Base-by-base conservation (phyloP, 768 basidiomycete genomes). In the Artomyces pyxidatus region DNA sequence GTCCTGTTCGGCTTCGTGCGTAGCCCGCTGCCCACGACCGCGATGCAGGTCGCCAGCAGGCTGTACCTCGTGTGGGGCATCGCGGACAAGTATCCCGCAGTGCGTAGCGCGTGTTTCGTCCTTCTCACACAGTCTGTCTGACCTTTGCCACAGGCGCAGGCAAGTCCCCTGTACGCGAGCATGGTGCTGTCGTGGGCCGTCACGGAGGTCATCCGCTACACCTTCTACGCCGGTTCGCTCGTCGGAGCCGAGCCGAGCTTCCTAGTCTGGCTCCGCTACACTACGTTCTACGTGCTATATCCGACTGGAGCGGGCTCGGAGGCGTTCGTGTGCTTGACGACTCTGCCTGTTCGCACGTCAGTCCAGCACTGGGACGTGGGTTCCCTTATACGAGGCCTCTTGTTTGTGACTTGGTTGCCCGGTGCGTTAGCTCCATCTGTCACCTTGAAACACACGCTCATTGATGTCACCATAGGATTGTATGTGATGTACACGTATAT, bases 171-270 rank as follows among this genome's bases (percentile, higher is more conserved):
- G 23, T 97, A 88, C 70, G 78, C 88, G 6, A 82, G 85, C 43
- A 95, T 97, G 91, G 77, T 97, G 47, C 66, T 95, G 52, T 86
- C 94, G 0, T 98, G 96, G 96, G 85, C 88, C 0, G 52, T 83
- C 44, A 89, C 92, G 14, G 96, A 99, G 67, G 79, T 94, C 41
- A 81, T 94, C 49, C 88, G 96, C 26, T 98, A 98, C 68, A 63
- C 79, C 8, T 95, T 85, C 73, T 99, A 98, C 65, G 83, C 85
- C 2, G 68, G 73, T 59, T 72, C 70, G 37, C 74, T 95, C 4
- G 53, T 88, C 37, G 78, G 78, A 5, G 55, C 62, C 58, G 77
- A 81, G 56, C 65, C 74, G 19, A 52, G 50, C 2, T 27, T 65
- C 14, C 75, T 89, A 37, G 68, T 81, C 22, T 86, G 76, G 71